Evolutionary conservation across 2,329 filamentous ascomycete species (phyloP).

Genomic region (Colletotrichum shisoi): DNA sequence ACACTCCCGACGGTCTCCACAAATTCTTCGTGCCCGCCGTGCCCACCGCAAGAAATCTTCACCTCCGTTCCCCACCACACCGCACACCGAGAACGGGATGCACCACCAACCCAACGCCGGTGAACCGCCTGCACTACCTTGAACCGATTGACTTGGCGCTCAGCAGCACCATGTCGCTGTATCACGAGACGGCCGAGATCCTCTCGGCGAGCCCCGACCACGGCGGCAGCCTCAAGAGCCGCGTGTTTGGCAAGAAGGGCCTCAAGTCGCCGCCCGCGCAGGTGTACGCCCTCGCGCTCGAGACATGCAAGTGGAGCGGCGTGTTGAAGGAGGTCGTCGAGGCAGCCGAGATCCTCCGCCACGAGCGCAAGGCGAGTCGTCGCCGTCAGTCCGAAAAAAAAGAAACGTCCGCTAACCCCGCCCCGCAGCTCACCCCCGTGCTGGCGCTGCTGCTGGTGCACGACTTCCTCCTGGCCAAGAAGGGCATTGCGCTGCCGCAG

Average conservation of each 20-base stretch:
- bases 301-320: slow-evolving; percentile 88
- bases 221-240: slow-evolving; percentile 86
- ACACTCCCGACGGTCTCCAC: slow-evolving; percentile 3
- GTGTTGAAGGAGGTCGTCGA: slow-evolving; percentile 92
- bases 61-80: slow-evolving; percentile 15
- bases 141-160: background rate
- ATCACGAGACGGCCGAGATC: slow-evolving; percentile 86
- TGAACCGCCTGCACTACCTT: slow-evolving; percentile 1
- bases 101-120: slow-evolving; percentile 2
- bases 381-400: no score
- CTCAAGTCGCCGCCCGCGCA: slow-evolving; percentile 81
- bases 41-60: slow-evolving; percentile 28
- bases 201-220: slow-evolving; percentile 69
- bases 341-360: slow-evolving; percentile 74
- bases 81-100: slow-evolving; percentile 18
- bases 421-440: slow-evolving; percentile 74
- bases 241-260: slow-evolving; percentile 77
- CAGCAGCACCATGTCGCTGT: slow-evolving; percentile 79
- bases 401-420: slow-evolving; percentile 15
- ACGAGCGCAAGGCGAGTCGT: slow-evolving; percentile 80
- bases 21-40: slow-evolving; percentile 32
- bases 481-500: slow-evolving; percentile 80
- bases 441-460: slow-evolving; percentile 85
- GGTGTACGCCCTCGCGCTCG: slow-evolving; percentile 85
- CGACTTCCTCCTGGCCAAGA: slow-evolving; percentile 82